Percentiles rank a stretch among this genome's conserved stretches.
Conservation (phyloP, 129 eudicot species). For the Oenanthe sinensis region DNA sequence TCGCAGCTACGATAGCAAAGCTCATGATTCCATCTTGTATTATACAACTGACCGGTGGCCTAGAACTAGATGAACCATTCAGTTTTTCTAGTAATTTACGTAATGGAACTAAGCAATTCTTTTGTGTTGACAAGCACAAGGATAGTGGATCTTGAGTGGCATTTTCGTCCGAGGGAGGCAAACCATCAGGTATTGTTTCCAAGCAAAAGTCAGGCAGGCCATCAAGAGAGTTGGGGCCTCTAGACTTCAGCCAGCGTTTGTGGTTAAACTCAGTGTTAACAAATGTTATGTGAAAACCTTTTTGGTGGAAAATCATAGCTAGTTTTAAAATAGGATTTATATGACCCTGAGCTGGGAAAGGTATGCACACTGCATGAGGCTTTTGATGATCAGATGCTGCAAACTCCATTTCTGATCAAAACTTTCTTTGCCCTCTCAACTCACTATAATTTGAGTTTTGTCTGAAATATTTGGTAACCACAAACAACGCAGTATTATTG, state of each 20-base stretch:
- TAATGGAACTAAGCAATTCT: constrained; percentile 24
- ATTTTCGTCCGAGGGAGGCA: constrained; percentile 27
- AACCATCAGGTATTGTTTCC: constrained; percentile 22
- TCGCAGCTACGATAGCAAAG: constrained; percentile 27
- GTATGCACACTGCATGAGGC: constrained; percentile 45
- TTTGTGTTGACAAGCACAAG: constrained; percentile 15
- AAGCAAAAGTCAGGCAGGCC: constrained; percentile 5
- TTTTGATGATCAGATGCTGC: background rate
- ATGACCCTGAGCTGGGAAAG: constrained; percentile 56
- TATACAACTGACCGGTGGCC: constrained; percentile 32
- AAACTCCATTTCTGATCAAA: background rate
- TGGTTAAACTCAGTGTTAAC: constrained; percentile 44
- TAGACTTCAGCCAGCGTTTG: constrained; percentile 23
- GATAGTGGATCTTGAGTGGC: constrained; percentile 23
- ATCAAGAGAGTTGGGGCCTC: constrained; percentile 17
- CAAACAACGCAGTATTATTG: no score
- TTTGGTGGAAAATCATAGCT: constrained; percentile 28
- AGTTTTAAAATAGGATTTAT: constrained; percentile 39
- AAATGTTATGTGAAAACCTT: constrained; percentile 27
- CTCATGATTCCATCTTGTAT: constrained; percentile 31
- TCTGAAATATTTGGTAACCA: no score
- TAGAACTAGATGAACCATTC: background rate
- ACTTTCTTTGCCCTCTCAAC: no score
- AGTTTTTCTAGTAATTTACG: constrained; percentile 15
- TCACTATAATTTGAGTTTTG: no score